Conservation (phyloP, 1,284 basidiomycete species). For the Testicularia cyperi region DNA sequence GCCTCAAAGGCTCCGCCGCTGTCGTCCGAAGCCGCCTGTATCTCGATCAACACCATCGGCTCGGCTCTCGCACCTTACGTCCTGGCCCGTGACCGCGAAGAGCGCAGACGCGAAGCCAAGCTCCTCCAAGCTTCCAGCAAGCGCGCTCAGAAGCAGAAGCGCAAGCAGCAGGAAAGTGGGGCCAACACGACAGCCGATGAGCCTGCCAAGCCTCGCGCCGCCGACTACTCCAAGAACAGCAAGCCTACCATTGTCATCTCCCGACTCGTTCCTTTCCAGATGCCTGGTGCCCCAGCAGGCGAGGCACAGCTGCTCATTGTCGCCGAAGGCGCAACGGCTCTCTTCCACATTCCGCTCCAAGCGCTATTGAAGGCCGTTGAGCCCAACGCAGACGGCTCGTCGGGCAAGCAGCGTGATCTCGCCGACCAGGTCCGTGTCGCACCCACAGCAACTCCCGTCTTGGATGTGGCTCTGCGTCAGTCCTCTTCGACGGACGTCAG, state of each 20-base stretch:
- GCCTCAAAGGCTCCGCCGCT: not conserved
- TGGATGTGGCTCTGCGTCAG: constrained; percentile 15
- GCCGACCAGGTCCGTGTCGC: constrained; percentile 18
- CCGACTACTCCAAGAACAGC: constrained; percentile 23
- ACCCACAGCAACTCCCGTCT: constrained; percentile 28
- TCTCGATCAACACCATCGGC: constrained; percentile 27
- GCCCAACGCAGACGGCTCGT: constrained; percentile 6
- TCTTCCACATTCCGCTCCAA: constrained; percentile 37
- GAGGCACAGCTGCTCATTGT: constrained; percentile 32
- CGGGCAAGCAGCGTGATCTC: constrained; percentile 24
- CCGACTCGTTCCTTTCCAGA: constrained; percentile 23
- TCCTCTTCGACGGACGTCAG: not conserved
- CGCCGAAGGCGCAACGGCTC: constrained; percentile 46
- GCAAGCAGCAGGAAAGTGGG: constrained; percentile 10
- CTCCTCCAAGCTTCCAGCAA: constrained; percentile 19
- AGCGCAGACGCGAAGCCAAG: constrained; percentile 29
- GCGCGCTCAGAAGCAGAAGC: constrained; percentile 24
- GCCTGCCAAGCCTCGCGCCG: constrained; percentile 7
- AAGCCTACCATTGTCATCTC: constrained; percentile 40
- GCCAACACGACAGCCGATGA: constrained; percentile 4
- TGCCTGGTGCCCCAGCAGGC: constrained; percentile 15
- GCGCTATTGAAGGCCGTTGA: constrained; percentile 11
- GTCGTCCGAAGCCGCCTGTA: constrained; percentile 11
- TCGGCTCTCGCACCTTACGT: constrained; percentile 22
- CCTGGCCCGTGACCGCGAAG: constrained; percentile 34